phyloP scores from a whole-genome alignment of 176 grass and related monocot species.

The Pontederia paniculata region DNA sequence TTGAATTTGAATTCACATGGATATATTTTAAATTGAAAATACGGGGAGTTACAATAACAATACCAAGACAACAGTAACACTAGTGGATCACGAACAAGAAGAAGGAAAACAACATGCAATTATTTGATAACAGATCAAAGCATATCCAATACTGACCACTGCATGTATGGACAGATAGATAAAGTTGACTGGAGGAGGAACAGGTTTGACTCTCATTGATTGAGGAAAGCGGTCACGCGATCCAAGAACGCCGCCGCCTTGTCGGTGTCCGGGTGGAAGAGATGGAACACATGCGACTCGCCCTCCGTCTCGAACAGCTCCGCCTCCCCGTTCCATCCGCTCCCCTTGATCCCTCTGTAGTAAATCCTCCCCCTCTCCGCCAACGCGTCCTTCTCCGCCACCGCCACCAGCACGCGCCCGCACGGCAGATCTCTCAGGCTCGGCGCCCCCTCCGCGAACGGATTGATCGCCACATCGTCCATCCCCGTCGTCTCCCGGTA shows the following conservation, averaged over 20 bases:
- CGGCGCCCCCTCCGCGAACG: conserved; percentile 28
- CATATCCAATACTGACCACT: too few relatives aligned
- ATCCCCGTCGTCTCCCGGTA: conserved; percentile 30
- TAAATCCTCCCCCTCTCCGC: conserved; percentile 32
- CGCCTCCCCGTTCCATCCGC: conserved; percentile 33
- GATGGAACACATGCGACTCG: conserved; percentile 38
- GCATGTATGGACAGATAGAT: too few relatives aligned
- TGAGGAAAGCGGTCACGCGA: not conserved
- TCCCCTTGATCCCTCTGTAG: conserved; percentile 24
- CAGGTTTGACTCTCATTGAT: too few relatives aligned
- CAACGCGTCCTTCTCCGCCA: conserved; percentile 34
- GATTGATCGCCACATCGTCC: conserved; percentile 40
- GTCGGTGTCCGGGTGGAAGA: conserved; percentile 21
- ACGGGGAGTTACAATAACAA: too few relatives aligned
- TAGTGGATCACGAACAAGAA: too few relatives aligned
- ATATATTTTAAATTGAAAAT: too few relatives aligned
- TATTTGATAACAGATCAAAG: too few relatives aligned
- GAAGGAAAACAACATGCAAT: too few relatives aligned
- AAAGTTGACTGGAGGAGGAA: too few relatives aligned
- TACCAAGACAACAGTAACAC: too few relatives aligned
- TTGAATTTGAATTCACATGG: too few relatives aligned
- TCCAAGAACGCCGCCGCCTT: conserved; percentile 21
- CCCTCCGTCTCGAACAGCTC: conserved; percentile 32
- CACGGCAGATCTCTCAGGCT: conserved; percentile 22
- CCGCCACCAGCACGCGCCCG: conserved; percentile 30